phyloP scores from a whole-genome alignment of 306 rosid genomes.

The Gleditsia sinensis region DNA sequence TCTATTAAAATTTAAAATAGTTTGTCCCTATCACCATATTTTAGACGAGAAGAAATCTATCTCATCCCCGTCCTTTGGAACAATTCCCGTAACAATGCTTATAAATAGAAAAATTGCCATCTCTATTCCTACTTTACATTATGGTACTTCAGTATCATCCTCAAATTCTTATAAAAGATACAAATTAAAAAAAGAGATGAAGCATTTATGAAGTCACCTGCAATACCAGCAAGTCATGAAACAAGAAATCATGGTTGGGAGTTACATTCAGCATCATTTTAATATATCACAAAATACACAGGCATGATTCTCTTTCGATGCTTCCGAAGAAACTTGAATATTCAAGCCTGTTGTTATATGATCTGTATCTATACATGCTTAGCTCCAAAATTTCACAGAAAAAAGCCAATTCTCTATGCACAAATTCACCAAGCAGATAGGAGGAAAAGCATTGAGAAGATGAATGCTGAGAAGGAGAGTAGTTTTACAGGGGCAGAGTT shows the following conservation, averaged over 20 bases:
- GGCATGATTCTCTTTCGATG: constrained; percentile 21
- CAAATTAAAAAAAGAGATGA: no score
- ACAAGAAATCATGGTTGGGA: constrained; percentile 11
- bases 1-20: no score
- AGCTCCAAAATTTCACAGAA: constrained; percentile 44
- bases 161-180: no score
- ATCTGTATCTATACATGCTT: constrained; percentile 25
- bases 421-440: constrained; percentile 50
- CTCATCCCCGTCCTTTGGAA: no score
- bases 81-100: no score
- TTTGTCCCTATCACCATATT: no score
- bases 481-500: constrained; percentile 50
- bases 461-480: constrained; percentile 39
- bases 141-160: no score
- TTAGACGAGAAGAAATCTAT: no score
- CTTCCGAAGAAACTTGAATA: constrained; percentile 26
- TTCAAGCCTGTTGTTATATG: constrained; percentile 7
- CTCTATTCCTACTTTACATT: no score
- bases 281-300: constrained; percentile 32
- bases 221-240: constrained; percentile 34
- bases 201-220: no score
- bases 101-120: no score
- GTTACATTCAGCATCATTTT: neutral
- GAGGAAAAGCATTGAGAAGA: constrained; percentile 51
- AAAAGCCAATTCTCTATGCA: constrained; percentile 25